These are phyloP conservation scores for Torulaspora maleeae DNA, from an alignment of 805 yeast species.

Conservation along the genomic window DNA sequence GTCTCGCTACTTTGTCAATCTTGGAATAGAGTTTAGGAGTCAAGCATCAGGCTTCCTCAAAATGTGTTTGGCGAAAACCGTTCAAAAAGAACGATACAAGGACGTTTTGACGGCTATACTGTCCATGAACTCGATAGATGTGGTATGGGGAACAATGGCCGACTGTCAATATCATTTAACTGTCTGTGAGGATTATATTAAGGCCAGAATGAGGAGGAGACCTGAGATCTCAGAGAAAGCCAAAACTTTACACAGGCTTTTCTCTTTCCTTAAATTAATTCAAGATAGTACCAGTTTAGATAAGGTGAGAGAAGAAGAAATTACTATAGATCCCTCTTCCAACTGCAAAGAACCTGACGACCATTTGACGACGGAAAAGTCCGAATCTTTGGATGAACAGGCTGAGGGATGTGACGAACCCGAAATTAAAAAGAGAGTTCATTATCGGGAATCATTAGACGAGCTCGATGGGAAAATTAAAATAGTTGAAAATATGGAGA, in stretches of 20 bases:
- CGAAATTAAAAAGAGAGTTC: slow-evolving; percentile 10
- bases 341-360: not conserved
- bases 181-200: slow-evolving; percentile 71
- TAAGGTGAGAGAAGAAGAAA: slow-evolving; percentile 31
- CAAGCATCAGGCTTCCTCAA: slow-evolving; percentile 70
- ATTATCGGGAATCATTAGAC: slow-evolving; percentile 36
- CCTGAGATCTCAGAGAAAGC: slow-evolving; percentile 72
- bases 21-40: slow-evolving; percentile 68
- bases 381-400: not conserved
- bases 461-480: slow-evolving; percentile 44
- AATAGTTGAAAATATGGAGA: slow-evolving; percentile 26
- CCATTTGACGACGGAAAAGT: not conserved
- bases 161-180: slow-evolving; percentile 72
- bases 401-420: not conserved
- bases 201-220: slow-evolving; percentile 60
- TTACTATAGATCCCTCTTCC: slow-evolving; percentile 8
- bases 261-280: slow-evolving; percentile 65
- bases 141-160: slow-evolving; percentile 87
- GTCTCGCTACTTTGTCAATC: slow-evolving; percentile 62
- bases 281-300: slow-evolving; percentile 62
- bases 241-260: slow-evolving; percentile 68
- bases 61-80: slow-evolving; percentile 50
- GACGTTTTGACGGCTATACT: slow-evolving; percentile 78
- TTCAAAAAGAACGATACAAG: slow-evolving; percentile 63
- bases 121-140: slow-evolving; percentile 83